A percentile compares a stretch with the other conserved stretches of the same genome.
phyloP scores from a whole-genome alignment of 2,329 filamentous ascomycete species.

The Immersiporthe knoxdaviesiana region DNA sequence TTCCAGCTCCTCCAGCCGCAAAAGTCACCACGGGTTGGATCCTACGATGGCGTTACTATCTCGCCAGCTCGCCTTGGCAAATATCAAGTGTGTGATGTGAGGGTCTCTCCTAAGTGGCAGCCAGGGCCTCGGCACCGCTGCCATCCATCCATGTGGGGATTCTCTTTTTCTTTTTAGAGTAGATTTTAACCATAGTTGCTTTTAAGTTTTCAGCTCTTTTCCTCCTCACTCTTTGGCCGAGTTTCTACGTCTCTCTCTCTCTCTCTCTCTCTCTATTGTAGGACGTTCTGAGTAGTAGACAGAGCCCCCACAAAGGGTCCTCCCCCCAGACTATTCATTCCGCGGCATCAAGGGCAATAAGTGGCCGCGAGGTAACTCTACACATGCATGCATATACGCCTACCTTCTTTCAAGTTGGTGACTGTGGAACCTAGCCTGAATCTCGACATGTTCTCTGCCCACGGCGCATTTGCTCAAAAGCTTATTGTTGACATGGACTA shows the following conservation, averaged over 20 bases:
- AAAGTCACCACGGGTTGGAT: neutral
- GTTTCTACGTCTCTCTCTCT: too few relatives aligned
- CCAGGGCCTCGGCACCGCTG: neutral
- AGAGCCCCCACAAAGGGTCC: too few relatives aligned
- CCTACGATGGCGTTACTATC: neutral
- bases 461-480: neutral
- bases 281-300: too few relatives aligned
- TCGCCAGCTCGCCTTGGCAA: slow-evolving; percentile 1
- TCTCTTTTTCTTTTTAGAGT: neutral
- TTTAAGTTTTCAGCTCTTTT: neutral
- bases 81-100: neutral
- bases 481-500: neutral
- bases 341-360: too few relatives aligned
- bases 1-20: neutral
- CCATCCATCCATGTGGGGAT: neutral
- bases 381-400: neutral
- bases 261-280: too few relatives aligned
- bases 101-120: neutral
- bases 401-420: neutral
- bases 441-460: neutral
- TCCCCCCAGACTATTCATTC: neutral
- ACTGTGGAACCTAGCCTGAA: neutral
- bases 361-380: neutral
- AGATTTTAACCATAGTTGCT: neutral
- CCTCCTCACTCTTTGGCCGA: too few relatives aligned